Conservation (phyloP, 192 early-diverging fungal species). For the Gonapodya prolifera region DNA sequence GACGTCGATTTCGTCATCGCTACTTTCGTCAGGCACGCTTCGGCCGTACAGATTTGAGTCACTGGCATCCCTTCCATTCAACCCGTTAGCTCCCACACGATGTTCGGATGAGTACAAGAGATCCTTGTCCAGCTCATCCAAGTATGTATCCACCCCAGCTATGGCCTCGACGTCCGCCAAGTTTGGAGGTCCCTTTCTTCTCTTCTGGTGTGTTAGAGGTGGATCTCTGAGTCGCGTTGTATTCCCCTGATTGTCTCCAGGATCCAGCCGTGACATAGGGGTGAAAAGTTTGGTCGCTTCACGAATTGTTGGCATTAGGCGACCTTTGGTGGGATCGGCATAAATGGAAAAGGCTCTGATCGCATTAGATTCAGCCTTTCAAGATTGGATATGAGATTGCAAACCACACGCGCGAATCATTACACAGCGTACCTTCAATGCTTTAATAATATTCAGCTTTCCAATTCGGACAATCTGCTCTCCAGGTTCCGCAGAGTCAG, state of each 20-base stretch:
- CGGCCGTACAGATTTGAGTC: not conserved
- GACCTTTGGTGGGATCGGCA: slow-evolving; percentile 5
- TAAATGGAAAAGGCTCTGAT: not conserved
- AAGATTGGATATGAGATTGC: not conserved
- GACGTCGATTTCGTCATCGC: slow-evolving; percentile 39
- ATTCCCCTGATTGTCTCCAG: not conserved
- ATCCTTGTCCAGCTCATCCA: slow-evolving; percentile 26
- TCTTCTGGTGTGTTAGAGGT: not conserved
- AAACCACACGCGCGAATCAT: not conserved
- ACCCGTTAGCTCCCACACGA: not conserved
- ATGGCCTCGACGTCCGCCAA: too few species aligned
- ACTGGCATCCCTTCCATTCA: not conserved
- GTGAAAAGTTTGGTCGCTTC: not conserved
- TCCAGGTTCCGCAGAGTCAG: not conserved
- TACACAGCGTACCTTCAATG: slow-evolving; percentile 17
- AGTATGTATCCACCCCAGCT: not conserved
- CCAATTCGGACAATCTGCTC: not conserved
- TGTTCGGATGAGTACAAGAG: not conserved
- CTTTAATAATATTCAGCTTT: slow-evolving; percentile 11
- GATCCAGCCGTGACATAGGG: not conserved
- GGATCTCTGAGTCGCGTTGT: not conserved
- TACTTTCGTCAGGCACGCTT: slow-evolving; percentile 29
- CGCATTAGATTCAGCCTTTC: not conserved
- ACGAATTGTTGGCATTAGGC: not conserved
- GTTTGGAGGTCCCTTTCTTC: not conserved